These are phyloP conservation scores for Drechslerella stenobrocha DNA, from an alignment of 2,329 filamentous ascomycete species.

Conservation along the genomic window DNA sequence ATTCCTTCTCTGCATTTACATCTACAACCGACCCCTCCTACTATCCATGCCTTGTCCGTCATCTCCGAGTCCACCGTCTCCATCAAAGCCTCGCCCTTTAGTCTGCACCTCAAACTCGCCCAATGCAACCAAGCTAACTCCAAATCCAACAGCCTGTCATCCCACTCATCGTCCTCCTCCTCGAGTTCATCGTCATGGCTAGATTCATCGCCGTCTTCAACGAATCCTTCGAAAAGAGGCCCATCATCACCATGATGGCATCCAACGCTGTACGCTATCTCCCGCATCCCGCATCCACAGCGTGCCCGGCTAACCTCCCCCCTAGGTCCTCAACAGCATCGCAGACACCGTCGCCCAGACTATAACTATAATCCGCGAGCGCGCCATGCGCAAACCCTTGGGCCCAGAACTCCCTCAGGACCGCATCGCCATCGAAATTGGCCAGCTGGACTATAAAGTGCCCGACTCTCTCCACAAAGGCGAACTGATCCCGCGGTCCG, in stretches of 20 bases:
- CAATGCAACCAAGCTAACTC: conserved; percentile 51
- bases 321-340: conserved; percentile 79
- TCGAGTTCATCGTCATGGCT: conserved; percentile 85
- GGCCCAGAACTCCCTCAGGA: conserved; percentile 67
- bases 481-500: conserved; percentile 69
- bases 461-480: conserved; percentile 64
- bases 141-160: conserved; percentile 71
- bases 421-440: conserved; percentile 80
- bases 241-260: conserved; percentile 98
- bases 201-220: conserved; percentile 87
- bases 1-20: conserved; percentile 2
- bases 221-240: conserved; percentile 86
- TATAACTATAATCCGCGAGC: conserved; percentile 78
- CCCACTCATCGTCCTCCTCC: conserved; percentile 78
- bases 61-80: no score
- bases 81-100: not conserved
- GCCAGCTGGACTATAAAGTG: conserved; percentile 81
- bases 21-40: no score
- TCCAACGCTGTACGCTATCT: conserved; percentile 76
- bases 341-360: conserved; percentile 95
- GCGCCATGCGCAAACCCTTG: conserved; percentile 66
- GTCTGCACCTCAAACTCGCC: conserved; percentile 9
- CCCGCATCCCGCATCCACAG: conserved; percentile 10
- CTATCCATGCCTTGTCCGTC: no score
- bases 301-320: conserved; percentile 31